Evolutionary conservation across 306 rosid genomes (phyloP).

Genomic region (Gillenia trifoliata): DNA sequence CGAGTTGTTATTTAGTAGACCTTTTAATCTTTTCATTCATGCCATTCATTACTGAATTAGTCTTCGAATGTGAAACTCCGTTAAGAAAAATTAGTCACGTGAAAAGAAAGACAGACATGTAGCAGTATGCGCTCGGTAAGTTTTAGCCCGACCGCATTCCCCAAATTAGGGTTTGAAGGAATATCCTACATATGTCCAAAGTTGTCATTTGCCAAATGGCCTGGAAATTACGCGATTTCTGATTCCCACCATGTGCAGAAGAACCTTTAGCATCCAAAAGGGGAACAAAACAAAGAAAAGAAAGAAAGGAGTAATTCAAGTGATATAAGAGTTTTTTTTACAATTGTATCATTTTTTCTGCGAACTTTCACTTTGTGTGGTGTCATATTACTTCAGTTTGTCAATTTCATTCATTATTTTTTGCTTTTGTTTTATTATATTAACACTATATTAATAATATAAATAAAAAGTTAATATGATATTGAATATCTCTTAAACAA

Average conservation of each 20-base stretch:
- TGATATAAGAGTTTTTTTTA: too few species aligned
- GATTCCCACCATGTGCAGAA: conserved; percentile 43
- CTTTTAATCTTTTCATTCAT: background rate
- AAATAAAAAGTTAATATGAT: too few species aligned
- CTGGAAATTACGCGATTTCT: conserved; percentile 24
- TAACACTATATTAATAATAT: too few species aligned
- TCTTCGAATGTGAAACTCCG: background rate
- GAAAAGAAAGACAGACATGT: too few species aligned
- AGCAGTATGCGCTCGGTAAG: background rate
- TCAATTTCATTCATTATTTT: too few species aligned
- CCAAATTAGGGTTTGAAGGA: background rate
- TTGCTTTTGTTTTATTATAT: too few species aligned
- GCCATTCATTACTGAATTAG: background rate
- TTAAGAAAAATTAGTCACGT: too few species aligned
- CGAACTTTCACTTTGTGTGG: too few species aligned
- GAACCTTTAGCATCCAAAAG: background rate
- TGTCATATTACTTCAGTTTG: too few species aligned
- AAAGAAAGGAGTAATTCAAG: background rate
- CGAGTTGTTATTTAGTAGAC: background rate
- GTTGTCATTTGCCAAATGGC: conserved; percentile 21
- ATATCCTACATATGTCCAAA: background rate
- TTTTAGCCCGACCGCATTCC: background rate
- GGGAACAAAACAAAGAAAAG: background rate
- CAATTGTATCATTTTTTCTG: too few species aligned
- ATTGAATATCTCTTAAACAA: too few species aligned